Conservation (phyloP, 1,284 basidiomycete species). For the Vanrija sp. region DNA sequence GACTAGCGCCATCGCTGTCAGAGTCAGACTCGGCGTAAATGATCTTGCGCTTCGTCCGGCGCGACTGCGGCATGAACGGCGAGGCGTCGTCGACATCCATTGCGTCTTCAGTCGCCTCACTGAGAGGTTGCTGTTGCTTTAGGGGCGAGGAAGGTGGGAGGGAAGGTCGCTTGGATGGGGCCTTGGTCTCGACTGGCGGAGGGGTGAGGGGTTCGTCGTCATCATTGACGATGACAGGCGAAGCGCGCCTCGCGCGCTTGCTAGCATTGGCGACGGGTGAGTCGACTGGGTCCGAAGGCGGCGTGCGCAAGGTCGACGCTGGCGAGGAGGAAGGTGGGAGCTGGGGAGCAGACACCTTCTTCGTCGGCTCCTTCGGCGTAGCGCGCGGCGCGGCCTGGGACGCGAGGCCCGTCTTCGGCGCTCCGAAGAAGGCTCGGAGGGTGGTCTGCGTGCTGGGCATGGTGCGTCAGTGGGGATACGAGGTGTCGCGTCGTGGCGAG, state of each 20-base stretch:
- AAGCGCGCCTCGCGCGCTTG: background rate
- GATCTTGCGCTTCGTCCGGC: slow-evolving; percentile 44
- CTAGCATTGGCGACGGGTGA: slow-evolving; percentile 24
- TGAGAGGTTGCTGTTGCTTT: background rate
- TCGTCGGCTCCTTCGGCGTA: background rate
- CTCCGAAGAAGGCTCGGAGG: slow-evolving; percentile 49
- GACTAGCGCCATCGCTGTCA: slow-evolving; percentile 3
- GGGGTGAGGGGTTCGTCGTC: slow-evolving; percentile 31
- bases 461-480: background rate
- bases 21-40: slow-evolving; percentile 45
- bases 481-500: background rate
- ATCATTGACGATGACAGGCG: slow-evolving; percentile 12
- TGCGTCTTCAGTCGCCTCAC: slow-evolving; percentile 8
- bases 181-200: slow-evolving; percentile 18
- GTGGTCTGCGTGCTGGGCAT: slow-evolving; percentile 39
- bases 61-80: slow-evolving; percentile 23
- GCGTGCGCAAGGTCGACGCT: slow-evolving; percentile 23
- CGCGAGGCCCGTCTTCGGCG: slow-evolving; percentile 29
- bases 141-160: background rate
- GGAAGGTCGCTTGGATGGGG: slow-evolving; percentile 3
- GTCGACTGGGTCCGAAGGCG: slow-evolving; percentile 27
- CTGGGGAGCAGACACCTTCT: slow-evolving; percentile 19
- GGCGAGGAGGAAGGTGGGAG: slow-evolving; percentile 19
- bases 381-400: background rate
- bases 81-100: slow-evolving; percentile 28